phyloP scores from a whole-genome alignment of 208 protist genomes.

The Crithidia bombi region DNA sequence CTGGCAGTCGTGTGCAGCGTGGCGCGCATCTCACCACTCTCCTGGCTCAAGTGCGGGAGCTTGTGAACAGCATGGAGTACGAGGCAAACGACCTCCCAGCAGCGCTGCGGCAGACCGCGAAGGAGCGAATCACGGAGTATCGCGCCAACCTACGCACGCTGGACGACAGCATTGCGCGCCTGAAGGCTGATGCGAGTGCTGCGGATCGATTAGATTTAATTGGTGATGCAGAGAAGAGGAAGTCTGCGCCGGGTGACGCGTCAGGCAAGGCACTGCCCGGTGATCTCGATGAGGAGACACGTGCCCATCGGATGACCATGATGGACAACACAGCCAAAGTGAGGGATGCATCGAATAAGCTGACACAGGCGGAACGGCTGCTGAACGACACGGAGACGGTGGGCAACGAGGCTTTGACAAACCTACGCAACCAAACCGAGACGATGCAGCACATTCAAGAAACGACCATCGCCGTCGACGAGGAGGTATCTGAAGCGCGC shows the following conservation, averaged over 20 bases:
- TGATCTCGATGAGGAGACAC: constrained; percentile 59
- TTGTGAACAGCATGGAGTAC: constrained; percentile 79
- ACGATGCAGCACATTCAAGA: constrained; percentile 70
- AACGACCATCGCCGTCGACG: constrained; percentile 68
- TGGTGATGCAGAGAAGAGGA: constrained; percentile 19
- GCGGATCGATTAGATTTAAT: constrained; percentile 67
- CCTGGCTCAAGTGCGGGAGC: constrained; percentile 53
- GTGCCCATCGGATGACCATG: constrained; percentile 62
- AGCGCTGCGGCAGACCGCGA: constrained; percentile 43
- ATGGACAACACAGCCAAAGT: constrained; percentile 78
- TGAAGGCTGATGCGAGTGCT: constrained; percentile 52
- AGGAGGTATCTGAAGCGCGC: constrained; percentile 73
- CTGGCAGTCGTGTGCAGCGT: constrained; percentile 58
- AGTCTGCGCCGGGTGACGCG: neutral
- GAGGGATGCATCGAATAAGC: constrained; percentile 54
- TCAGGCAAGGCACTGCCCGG: neutral
- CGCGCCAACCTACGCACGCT: constrained; percentile 32
- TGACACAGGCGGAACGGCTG: constrained; percentile 65
- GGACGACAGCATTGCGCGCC: constrained; percentile 45
- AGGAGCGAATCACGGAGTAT: constrained; percentile 56
- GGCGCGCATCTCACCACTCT: constrained; percentile 36
- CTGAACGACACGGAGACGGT: constrained; percentile 72
- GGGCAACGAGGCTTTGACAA: constrained; percentile 59
- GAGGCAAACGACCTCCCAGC: constrained; percentile 65
- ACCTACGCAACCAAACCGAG: constrained; percentile 69